Evolutionary conservation across 768 basidiomycete genomes (phyloP).

Genomic region (Kwoniella pini): DNA sequence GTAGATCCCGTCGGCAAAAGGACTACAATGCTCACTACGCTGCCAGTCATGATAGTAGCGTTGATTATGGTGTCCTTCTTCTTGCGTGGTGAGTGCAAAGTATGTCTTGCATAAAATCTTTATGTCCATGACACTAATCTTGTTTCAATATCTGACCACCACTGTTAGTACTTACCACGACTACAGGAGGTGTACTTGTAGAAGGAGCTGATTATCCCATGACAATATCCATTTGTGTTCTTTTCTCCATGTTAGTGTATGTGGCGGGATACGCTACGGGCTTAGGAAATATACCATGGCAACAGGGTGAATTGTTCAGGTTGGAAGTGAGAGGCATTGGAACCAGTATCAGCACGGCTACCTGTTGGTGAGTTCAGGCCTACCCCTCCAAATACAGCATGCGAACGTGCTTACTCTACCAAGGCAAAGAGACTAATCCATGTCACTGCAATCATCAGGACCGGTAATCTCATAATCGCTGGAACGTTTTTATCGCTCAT

Average conservation of each 20-base stretch:
- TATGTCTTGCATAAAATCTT: slow-evolving; percentile 20
- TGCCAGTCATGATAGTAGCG: slow-evolving; percentile 72
- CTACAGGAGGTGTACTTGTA: slow-evolving; percentile 63
- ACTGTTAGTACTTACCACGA: neutral
- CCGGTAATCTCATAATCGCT: slow-evolving; percentile 68
- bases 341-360: slow-evolving; percentile 70
- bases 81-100: slow-evolving; percentile 70
- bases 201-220: slow-evolving; percentile 64
- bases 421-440: neutral
- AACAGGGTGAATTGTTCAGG: slow-evolving; percentile 79
- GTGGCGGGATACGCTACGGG: slow-evolving; percentile 80
- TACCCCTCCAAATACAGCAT: no score
- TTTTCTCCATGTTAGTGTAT: slow-evolving; percentile 80
- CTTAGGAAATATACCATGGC: slow-evolving; percentile 80
- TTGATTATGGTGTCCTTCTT: slow-evolving; percentile 66
- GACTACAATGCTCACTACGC: slow-evolving; percentile 68
- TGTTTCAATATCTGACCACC: neutral
- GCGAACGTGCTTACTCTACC: neutral
- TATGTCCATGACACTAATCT: no score
- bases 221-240: slow-evolving; percentile 67
- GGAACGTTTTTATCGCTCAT: slow-evolving; percentile 80
- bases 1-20: slow-evolving; percentile 73
- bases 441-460: slow-evolving; percentile 46
- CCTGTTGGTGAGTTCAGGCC: slow-evolving; percentile 70
- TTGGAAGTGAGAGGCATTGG: slow-evolving; percentile 79